Evolutionary conservation across 257 asterid genomes (phyloP).

Genomic region (Agastache rugosa): DNA sequence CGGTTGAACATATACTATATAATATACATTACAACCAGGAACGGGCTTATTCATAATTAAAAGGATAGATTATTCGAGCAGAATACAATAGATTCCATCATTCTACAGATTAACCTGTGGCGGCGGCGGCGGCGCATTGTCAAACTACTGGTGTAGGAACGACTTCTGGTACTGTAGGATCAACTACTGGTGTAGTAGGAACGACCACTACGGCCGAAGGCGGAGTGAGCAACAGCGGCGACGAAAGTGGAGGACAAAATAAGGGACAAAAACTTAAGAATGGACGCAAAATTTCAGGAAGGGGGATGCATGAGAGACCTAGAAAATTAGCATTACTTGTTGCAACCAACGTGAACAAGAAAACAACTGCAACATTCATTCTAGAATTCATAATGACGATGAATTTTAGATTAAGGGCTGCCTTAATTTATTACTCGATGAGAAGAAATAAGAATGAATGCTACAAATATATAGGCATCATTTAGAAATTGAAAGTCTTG

Average conservation of each 20-base stretch:
- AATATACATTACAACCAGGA: too few relatives aligned
- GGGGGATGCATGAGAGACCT: background rate
- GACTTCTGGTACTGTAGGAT: too few relatives aligned
- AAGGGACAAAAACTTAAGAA: background rate
- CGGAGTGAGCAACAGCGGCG: background rate
- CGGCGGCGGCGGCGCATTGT: background rate
- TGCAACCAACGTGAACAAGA: constrained; percentile 15
- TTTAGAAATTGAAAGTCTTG: background rate
- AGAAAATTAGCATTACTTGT: background rate
- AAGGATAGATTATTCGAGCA: too few relatives aligned
- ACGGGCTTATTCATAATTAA: too few relatives aligned
- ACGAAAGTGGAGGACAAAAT: background rate
- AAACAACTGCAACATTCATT: background rate
- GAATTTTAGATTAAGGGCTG: too few relatives aligned
- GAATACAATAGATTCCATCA: too few relatives aligned
- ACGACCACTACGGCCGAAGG: background rate
- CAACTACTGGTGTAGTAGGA: too few relatives aligned
- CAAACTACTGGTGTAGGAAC: too few relatives aligned
- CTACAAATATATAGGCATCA: background rate
- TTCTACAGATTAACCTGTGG: too few relatives aligned
- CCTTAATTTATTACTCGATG: background rate
- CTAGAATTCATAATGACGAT: background rate
- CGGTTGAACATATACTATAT: too few relatives aligned
- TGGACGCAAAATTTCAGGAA: background rate
- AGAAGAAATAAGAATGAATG: background rate